Evolutionary conservation across 164 flowering plant genomes (phyloP), one percentile per base, ranked within the genome.

Genomic region (Vitis amurensis): DNA sequence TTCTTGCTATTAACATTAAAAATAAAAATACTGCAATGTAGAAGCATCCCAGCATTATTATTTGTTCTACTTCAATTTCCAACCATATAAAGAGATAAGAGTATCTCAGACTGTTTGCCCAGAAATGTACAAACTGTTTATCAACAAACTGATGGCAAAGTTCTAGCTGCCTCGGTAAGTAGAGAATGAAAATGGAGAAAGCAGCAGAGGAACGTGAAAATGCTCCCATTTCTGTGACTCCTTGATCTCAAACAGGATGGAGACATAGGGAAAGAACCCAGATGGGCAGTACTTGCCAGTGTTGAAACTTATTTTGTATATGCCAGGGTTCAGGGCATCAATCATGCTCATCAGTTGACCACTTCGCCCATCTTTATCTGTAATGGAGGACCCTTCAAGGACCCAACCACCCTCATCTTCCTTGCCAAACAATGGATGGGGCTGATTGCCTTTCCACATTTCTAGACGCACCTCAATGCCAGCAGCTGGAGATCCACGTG

Each of bases 81-180:
- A 37, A 37, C 44, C 44, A 37, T 37, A 37, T 37, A 37, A 37
- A 6, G 7, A 37, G 44, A 37, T 23, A 23, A 1, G 27, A 37
- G 7, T 6, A 37, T 37, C 44, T 37, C 44, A 37, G 44, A 37
- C 7, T 3, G 4, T 37, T 37, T 3, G 4, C 7, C 7, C 44
- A 37, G 44, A 6, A 37, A 37, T 37, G 44, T 37, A 37, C 44
- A 37, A 37, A 37, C 44, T 37, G 5, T 37, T 37, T 37, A 37
- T 37, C 44, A 3, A 37, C 44, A 37, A 6, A 37, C 44, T 37
- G 44, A 37, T 37, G 44, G 44, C 17, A 27, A 56, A 23, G 48
- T 48, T 78, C 81, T 88, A 96, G 92, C 98, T 96, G 19, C 99
- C 99, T 19, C 99, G 94, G 68, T 96, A 96, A 2, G 99, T 93